Percentiles rank a stretch among this genome's conserved stretches.
Evolutionary conservation across 148 eudicot species (phyloP).

Genomic region (Beta vulgaris): DNA sequence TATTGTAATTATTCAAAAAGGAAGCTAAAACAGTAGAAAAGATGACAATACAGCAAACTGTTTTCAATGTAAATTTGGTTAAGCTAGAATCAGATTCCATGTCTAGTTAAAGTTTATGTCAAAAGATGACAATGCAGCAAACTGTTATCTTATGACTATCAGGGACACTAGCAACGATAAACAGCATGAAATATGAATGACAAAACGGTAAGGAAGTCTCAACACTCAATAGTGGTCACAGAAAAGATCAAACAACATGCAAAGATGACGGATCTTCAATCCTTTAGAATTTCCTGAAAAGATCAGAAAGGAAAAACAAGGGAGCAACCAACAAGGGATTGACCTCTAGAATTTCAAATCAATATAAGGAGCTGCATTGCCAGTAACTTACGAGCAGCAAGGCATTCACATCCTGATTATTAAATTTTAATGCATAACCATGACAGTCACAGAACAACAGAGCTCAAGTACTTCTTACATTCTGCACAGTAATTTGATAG

Average conservation of each 20-base stretch:
- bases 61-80: background rate
- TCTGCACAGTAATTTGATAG: background rate
- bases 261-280: background rate
- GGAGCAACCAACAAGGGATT: background rate
- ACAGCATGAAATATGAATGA: background rate
- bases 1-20: background rate
- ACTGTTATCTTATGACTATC: background rate
- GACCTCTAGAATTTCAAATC: background rate
- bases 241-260: background rate
- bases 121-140: conserved; percentile 1
- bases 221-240: background rate
- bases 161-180: background rate
- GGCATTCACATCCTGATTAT: background rate
- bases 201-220: background rate
- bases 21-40: background rate
- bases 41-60: background rate
- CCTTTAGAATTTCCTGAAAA: background rate
- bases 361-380: background rate
- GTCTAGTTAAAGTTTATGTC: background rate
- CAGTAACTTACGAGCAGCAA: background rate
- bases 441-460: background rate
- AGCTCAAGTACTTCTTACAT: background rate
- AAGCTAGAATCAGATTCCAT: background rate
- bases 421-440: background rate
- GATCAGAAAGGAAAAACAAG: background rate